A percentile compares a stretch with the other conserved stretches of the same genome.
Evolutionary conservation across 129 eudicot species (phyloP).

Genomic region (Erigeron canadensis): DNA sequence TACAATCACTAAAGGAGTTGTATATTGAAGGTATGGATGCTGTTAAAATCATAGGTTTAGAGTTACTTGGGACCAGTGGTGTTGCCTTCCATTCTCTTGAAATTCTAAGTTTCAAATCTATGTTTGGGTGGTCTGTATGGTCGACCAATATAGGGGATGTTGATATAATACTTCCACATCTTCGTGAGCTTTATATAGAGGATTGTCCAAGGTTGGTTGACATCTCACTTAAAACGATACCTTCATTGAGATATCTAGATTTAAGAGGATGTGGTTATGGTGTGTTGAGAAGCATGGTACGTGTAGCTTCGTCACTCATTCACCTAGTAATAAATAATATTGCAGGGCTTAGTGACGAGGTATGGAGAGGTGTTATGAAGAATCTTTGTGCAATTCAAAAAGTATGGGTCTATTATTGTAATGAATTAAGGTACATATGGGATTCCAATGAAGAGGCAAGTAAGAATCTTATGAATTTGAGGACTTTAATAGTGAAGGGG

Average conservation of each 20-base stretch:
- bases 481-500: neutral
- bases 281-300: constrained; percentile 15
- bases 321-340: neutral
- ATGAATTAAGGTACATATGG: constrained; percentile 19
- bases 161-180: constrained; percentile 3
- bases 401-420: neutral
- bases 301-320: constrained; percentile 4
- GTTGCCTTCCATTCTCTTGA: constrained; percentile 38
- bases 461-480: constrained; percentile 20
- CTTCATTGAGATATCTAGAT: neutral
- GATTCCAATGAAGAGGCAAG: neutral
- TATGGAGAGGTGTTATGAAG: constrained; percentile 14
- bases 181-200: neutral
- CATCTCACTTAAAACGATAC: constrained; percentile 12
- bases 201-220: constrained; percentile 7
- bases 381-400: constrained; percentile 16
- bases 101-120: constrained; percentile 25
- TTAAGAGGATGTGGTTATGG: neutral
- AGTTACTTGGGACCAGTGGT: constrained; percentile 18
- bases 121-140: constrained; percentile 44
- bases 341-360: neutral
- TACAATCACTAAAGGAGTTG: constrained; percentile 37
- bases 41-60: constrained; percentile 35
- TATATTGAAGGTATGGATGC: constrained; percentile 8
- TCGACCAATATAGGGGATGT: neutral